Conservation (phyloP, 176 grass and related monocot species). For the Miscanthus lutarioriparius region DNA sequence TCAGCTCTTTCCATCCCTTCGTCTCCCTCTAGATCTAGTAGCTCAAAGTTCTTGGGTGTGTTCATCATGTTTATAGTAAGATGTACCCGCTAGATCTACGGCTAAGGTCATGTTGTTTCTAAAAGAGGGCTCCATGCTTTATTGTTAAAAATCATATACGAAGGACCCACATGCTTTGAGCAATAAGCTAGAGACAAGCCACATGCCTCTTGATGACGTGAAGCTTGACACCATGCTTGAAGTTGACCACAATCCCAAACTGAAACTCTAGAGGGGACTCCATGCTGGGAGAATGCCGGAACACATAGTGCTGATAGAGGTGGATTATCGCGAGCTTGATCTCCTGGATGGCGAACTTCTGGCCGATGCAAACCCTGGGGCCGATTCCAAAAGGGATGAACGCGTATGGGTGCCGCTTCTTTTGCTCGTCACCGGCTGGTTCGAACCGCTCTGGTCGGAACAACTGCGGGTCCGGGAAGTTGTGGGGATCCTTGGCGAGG, state of each 20-base stretch:
- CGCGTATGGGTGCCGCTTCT: constrained; percentile 55
- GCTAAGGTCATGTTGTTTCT: no score
- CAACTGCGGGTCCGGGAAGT: constrained; percentile 49
- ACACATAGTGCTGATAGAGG: constrained; percentile 57
- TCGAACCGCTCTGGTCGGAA: constrained; percentile 65
- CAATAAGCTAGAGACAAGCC: no score
- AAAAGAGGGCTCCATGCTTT: no score
- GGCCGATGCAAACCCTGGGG: constrained; percentile 57
- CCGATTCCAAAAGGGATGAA: constrained; percentile 82
- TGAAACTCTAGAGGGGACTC: constrained; percentile 57
- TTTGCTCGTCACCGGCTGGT: constrained; percentile 44
- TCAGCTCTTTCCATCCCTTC: no score
- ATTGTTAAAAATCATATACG: no score
- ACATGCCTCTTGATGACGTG: constrained; percentile 34
- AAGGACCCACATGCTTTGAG: no score
- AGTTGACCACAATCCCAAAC: constrained; percentile 54
- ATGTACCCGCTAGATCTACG: no score
- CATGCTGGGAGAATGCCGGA: constrained; percentile 60
- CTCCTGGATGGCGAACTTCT: constrained; percentile 72
- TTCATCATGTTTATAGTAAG: no score
- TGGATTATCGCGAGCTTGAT: constrained; percentile 55
- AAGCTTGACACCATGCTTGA: constrained; percentile 63
- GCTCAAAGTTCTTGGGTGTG: no score
- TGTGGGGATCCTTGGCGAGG: constrained; percentile 52
- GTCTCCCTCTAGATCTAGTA: no score